Percentiles rank a stretch among this genome's conserved stretches.
phyloP scores from a whole-genome alignment of 2,329 filamentous ascomycete genomes.

The Penicillium sp. region DNA sequence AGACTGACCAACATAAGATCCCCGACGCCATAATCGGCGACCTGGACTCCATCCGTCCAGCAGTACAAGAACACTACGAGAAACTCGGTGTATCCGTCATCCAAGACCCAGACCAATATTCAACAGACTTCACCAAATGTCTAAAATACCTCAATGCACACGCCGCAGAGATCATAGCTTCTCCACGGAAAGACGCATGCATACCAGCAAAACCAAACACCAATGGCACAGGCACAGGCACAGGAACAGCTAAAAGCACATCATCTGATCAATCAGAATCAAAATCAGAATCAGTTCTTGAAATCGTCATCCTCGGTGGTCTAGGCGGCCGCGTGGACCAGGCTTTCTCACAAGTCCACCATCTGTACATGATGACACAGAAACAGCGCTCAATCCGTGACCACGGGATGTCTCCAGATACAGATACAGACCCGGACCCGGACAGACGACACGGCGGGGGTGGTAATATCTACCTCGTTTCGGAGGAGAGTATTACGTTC shows the following conservation, averaged over 20 bases:
- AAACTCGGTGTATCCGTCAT: constrained; percentile 59
- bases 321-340: constrained; percentile 91
- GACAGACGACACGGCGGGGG: too few relatives aligned
- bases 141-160: constrained; percentile 55
- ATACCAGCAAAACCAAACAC: constrained; percentile 6
- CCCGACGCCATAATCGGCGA: constrained; percentile 80
- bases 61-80: constrained; percentile 64
- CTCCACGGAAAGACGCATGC: constrained; percentile 11
- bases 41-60: constrained; percentile 71
- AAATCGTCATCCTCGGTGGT: constrained; percentile 79
- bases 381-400: constrained; percentile 27
- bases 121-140: constrained; percentile 88
- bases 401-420: background rate
- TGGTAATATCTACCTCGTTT: constrained; percentile 72
- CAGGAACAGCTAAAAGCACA: background rate
- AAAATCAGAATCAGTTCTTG: constrained; percentile 31
- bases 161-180: constrained; percentile 26
- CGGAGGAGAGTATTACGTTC: constrained; percentile 76
- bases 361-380: constrained; percentile 59
- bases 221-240: background rate
- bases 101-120: constrained; percentile 73
- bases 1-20: constrained; percentile 38
- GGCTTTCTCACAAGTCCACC: constrained; percentile 81
- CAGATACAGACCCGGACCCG: background rate
- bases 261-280: too few relatives aligned